Evolutionary conservation across 148 eudicot species (phyloP).

Genomic region (Gaultheria prostrata): DNA sequence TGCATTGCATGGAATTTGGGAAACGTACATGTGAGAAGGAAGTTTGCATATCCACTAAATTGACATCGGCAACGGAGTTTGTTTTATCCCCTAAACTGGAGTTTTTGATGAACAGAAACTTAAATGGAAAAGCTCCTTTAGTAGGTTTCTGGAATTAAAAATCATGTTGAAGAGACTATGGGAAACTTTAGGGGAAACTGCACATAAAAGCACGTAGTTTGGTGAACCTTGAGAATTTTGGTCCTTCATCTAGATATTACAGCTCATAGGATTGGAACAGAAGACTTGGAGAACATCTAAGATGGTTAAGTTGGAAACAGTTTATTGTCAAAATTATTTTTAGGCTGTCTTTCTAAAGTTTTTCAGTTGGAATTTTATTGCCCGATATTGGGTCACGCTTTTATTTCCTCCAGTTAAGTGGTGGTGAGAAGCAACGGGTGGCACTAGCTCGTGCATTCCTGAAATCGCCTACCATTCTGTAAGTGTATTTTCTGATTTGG

Average conservation of each 20-base stretch:
- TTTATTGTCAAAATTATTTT: not conserved
- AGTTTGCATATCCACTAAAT: not conserved
- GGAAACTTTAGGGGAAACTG: not conserved
- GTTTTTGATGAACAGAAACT: not conserved
- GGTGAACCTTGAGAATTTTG: constrained; percentile 3
- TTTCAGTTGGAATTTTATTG: not conserved
- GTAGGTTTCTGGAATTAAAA: not conserved
- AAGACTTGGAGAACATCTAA: not conserved
- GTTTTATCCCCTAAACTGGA: not conserved
- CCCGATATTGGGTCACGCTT: not conserved
- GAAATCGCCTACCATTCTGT: constrained; percentile 88
- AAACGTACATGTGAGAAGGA: not conserved
- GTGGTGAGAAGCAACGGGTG: constrained; percentile 99
- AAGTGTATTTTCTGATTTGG: constrained; percentile 26
- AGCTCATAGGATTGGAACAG: not conserved
- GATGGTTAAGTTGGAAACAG: not conserved
- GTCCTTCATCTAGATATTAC: not conserved
- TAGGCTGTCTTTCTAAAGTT: not conserved
- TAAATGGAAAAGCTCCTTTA: not conserved
- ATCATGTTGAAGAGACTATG: not conserved
- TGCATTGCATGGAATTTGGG: not conserved
- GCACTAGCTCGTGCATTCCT: constrained; percentile 96
- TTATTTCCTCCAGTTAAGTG: constrained; percentile 73
- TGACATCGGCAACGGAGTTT: not conserved
- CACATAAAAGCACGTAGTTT: not conserved